Evolutionary conservation across 2,329 filamentous ascomycete genomes (phyloP).

Genomic region (Exophiala spinifera): DNA sequence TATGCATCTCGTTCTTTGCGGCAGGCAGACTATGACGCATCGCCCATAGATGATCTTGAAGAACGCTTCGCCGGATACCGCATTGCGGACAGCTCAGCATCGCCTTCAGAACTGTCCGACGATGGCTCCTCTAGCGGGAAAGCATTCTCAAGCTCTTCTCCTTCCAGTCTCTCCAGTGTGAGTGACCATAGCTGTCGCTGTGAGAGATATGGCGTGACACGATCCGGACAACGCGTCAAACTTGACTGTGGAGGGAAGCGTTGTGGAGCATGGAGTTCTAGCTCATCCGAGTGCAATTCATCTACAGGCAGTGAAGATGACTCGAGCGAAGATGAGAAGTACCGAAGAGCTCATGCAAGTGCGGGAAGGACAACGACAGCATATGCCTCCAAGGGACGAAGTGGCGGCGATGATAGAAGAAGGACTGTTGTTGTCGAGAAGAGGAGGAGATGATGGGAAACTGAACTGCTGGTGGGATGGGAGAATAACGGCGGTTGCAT

Average conservation of each 20-base stretch:
- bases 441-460: conserved; percentile 15
- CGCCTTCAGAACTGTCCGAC: conserved; percentile 64
- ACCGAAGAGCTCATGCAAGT: conserved; percentile 15
- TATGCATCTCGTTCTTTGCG: conserved; percentile 85
- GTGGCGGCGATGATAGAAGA: conserved; percentile 8
- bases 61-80: conserved; percentile 70
- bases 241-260: conserved; percentile 88
- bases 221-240: conserved; percentile 88
- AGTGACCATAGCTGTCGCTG: conserved; percentile 74
- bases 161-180: conserved; percentile 62
- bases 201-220: conserved; percentile 94
- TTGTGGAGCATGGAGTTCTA: conserved; percentile 65
- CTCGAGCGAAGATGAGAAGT: conserved; percentile 25
- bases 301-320: conserved; percentile 18
- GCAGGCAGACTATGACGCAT: conserved; percentile 68
- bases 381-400: not conserved
- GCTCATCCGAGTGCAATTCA: conserved; percentile 25
- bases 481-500: not conserved
- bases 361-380: conserved; percentile 9
- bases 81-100: conserved; percentile 70
- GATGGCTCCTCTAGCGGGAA: conserved; percentile 49
- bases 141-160: conserved; percentile 52
- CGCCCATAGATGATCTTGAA: conserved; percentile 72
- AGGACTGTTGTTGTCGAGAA: conserved; percentile 16
- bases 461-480: not conserved